phyloP scores from a whole-genome alignment of 2,329 filamentous ascomycete genomes.

The Fusarium lyarnte region DNA sequence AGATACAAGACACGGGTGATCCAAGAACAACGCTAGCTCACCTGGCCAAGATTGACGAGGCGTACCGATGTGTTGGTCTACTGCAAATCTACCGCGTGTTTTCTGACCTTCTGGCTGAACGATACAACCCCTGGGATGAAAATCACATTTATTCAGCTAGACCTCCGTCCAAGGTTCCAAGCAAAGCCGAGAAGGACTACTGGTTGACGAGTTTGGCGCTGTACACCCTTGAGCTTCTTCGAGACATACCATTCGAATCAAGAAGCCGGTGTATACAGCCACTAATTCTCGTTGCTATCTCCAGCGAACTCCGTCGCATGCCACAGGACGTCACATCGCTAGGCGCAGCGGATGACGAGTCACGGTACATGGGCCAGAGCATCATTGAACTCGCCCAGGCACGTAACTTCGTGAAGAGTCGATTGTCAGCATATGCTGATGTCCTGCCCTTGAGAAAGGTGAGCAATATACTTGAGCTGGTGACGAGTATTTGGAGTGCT shows the following conservation, averaged over 20 bases:
- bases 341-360: background rate
- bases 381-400: background rate
- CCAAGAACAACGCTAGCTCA: background rate
- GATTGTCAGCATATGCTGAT: background rate
- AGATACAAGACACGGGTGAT: background rate
- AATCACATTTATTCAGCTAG: background rate
- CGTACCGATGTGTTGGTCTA: background rate
- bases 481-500: background rate
- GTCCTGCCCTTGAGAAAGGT: background rate
- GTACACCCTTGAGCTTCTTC: background rate
- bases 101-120: background rate
- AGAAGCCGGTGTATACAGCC: background rate
- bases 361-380: background rate
- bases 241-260: background rate
- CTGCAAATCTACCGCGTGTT: background rate
- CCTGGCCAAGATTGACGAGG: background rate
- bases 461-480: background rate
- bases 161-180: background rate
- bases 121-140: background rate
- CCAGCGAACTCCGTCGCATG: background rate
- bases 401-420: background rate
- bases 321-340: background rate
- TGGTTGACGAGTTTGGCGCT: background rate
- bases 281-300: background rate
- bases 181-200: background rate